Evolutionary conservation across 495 filamentous ascomycete genomes (phyloP).

Genomic region (Darksidea phi): DNA sequence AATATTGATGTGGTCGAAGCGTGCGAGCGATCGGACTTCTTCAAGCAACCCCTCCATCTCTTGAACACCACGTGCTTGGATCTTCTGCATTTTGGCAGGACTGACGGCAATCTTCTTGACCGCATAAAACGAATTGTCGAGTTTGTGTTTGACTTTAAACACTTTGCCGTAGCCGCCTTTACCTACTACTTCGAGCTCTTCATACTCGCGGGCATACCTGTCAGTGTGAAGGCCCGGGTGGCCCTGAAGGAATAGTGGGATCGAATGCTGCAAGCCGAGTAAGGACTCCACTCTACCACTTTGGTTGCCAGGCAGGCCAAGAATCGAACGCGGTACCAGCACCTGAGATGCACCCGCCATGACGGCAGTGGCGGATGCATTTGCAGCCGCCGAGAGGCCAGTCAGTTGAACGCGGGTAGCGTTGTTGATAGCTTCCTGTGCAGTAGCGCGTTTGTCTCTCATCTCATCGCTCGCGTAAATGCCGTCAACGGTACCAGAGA

Average conservation of each 20-base stretch:
- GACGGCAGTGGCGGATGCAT: background rate
- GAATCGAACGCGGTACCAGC: background rate
- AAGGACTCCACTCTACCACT: background rate
- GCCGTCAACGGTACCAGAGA: conserved; percentile 16
- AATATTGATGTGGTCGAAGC: conserved; percentile 44
- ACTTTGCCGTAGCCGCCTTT: conserved; percentile 50
- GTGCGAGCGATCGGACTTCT: conserved; percentile 42
- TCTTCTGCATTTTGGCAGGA: conserved; percentile 27
- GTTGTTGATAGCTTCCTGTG: conserved; percentile 17
- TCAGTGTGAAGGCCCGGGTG: conserved; percentile 29
- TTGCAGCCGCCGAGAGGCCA: background rate
- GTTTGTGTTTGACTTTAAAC: conserved; percentile 41
- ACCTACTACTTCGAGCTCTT: conserved; percentile 41
- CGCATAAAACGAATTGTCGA: conserved; percentile 47
- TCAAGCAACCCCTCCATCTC: conserved; percentile 42
- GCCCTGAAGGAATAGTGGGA: conserved; percentile 18
- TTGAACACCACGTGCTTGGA: conserved; percentile 30
- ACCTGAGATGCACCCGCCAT: background rate
- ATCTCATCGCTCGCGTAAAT: conserved; percentile 22
- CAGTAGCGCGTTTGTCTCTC: conserved; percentile 8
- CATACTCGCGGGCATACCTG: conserved; percentile 40
- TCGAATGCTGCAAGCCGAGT: background rate
- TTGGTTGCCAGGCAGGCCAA: background rate
- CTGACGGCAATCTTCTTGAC: conserved; percentile 48
- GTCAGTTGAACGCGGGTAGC: conserved; percentile 14